Conservation (phyloP, 2,329 filamentous ascomycete genomes). For the Aspergillus sergii region DNA sequence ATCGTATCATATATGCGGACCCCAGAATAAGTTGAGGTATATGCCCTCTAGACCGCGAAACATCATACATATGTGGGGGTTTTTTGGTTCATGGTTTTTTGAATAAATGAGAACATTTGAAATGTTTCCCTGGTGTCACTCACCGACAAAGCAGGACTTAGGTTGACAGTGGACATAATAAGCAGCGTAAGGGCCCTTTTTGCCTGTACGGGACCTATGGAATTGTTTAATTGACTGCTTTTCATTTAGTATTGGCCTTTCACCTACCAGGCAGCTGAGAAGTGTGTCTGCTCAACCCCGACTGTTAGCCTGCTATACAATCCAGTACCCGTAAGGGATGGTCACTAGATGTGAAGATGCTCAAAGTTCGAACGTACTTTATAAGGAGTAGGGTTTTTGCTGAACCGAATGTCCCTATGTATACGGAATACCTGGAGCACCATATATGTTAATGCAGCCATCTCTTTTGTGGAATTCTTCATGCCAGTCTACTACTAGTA, state of each 20-base stretch:
- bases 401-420: conserved; percentile 83
- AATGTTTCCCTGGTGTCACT: conserved; percentile 33
- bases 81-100: neutral
- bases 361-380: conserved; percentile 60
- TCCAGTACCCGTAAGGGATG: conserved; percentile 15
- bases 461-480: neutral
- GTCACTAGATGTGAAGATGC: neutral
- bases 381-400: conserved; percentile 82
- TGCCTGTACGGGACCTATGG: conserved; percentile 73
- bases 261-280: conserved; percentile 74
- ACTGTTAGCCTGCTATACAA: conserved; percentile 21
- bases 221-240: conserved; percentile 23
- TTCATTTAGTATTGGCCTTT: conserved; percentile 10
- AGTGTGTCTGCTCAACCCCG: conserved; percentile 64
- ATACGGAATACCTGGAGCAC: conserved; percentile 71
- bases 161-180: conserved; percentile 88
- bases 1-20: neutral
- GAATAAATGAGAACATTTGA: neutral
- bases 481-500: neutral
- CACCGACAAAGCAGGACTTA: conserved; percentile 69
- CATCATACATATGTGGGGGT: neutral
- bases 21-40: neutral
- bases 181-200: conserved; percentile 83
- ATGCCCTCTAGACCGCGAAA: neutral
- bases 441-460: conserved; percentile 15